Evolutionary conservation across 73 alveolate genomes (phyloP).

Genomic region (Paramecium sexaurelia): DNA sequence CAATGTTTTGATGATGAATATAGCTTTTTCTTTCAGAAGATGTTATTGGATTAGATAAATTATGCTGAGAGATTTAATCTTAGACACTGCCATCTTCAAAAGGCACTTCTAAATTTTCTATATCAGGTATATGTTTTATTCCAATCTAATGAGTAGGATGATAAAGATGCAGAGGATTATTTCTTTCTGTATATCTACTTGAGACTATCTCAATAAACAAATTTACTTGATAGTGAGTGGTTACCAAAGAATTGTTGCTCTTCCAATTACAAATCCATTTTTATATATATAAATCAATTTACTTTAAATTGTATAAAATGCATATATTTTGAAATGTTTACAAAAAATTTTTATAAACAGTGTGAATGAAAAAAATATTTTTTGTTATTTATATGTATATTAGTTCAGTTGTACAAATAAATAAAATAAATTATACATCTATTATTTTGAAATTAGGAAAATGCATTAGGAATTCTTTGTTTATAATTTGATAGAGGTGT

Average conservation of each 20-base stretch:
- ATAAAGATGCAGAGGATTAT: conserved; percentile 3
- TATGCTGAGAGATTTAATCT: background rate
- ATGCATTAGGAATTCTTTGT: background rate
- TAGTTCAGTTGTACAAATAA: background rate
- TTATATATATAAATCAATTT: background rate
- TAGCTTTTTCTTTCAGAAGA: background rate
- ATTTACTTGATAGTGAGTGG: background rate
- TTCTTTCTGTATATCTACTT: conserved; percentile 26
- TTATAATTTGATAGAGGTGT: background rate
- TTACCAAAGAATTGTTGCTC: background rate
- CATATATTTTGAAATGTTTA: background rate
- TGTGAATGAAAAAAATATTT: too few relatives aligned
- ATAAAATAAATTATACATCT: background rate
- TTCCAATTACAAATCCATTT: background rate
- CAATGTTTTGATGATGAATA: background rate
- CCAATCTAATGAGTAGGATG: background rate
- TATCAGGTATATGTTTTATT: background rate
- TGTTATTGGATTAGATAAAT: conserved; percentile 22
- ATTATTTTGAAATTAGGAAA: background rate
- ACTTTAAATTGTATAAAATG: background rate
- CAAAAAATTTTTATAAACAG: too few relatives aligned
- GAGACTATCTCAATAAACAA: background rate
- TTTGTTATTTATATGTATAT: too few relatives aligned
- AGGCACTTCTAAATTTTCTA: background rate
- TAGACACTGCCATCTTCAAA: background rate